Conservation (phyloP, 257 asterid species). For the Gentiana macrophylla region DNA sequence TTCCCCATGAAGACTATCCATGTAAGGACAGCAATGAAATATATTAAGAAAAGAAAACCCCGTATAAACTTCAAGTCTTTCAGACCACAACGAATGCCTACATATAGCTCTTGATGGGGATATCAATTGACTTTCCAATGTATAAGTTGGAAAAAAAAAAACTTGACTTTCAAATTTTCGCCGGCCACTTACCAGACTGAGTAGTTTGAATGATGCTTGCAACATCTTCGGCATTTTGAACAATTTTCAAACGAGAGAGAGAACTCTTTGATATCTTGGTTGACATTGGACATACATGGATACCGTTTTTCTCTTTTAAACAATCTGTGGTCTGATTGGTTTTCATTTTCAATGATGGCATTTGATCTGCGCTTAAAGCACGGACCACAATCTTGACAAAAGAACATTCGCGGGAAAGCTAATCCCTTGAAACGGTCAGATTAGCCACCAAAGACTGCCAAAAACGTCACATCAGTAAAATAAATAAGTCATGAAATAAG, state of each 20-base stretch:
- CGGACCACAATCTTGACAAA: slow-evolving; percentile 24
- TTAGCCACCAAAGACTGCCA: slow-evolving; percentile 17
- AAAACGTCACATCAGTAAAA: not conserved
- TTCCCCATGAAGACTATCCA: not conserved
- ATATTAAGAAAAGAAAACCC: not conserved
- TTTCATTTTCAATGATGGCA: slow-evolving; percentile 92
- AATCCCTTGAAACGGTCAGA: slow-evolving; percentile 25
- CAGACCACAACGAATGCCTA: not conserved
- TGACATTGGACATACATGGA: slow-evolving; percentile 66
- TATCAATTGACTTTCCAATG: not conserved
- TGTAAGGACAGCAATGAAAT: not conserved
- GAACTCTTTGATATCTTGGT: slow-evolving; percentile 57
- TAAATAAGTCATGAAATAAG: not conserved
- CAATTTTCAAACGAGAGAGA: slow-evolving; percentile 43
- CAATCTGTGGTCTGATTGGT: slow-evolving; percentile 47
- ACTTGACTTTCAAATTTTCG: not conserved
- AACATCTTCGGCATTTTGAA: slow-evolving; percentile 34
- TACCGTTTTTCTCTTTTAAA: slow-evolving; percentile 56
- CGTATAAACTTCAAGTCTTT: not conserved
- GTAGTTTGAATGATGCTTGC: slow-evolving; percentile 21
- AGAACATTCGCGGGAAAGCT: slow-evolving; percentile 30
- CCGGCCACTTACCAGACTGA: slow-evolving; percentile 43
- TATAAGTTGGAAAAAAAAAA: not conserved
- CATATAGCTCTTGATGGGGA: not conserved
- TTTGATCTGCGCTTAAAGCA: slow-evolving; percentile 36